Base-by-base conservation (phyloP, 2,329 filamentous ascomycete genomes). In the Colletotrichum aenigma region DNA sequence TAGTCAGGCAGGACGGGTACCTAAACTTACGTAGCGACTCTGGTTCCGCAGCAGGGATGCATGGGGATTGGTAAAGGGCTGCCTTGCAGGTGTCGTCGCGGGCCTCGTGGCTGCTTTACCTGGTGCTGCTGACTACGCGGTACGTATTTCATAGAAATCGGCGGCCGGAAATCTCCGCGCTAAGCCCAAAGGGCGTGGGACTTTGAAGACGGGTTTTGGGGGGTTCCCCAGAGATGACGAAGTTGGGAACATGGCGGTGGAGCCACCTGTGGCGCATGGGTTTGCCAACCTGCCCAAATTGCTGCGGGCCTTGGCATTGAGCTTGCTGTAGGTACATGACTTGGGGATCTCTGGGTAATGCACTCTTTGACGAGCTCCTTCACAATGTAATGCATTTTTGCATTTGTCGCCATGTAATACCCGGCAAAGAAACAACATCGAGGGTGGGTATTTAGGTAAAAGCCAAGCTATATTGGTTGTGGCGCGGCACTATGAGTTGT, bases 201-300 rank as follows among this genome's bases (percentile, higher is more conserved):
- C 9, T 62, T 24, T 38, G 61, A 16, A 32, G 48, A n/a, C 34
- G 36, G 64, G 13, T 36, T 24, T 36, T 24, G 60, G 69, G 66
- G 24, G 48, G 34, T 74, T 74, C 71, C 71, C 67, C 71, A 71
- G 48, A 66, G 71, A 74, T 74, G 71, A 74, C 71, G 71, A 71
- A 66, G 71, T 38, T 66, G 67, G 28, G 24, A 34, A 48, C 24
- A 52, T 18, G 9, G 24, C 24, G 21, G 67, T 71, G 60, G 48
- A n/a, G 38, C 36, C 13, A 26, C 4, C 24, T 71, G 71, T 65
- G 56, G 38, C 56, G 71, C 56, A 73, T 70, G 64, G 62, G 30
- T 66, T 52, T 66, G 62, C 62, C 36, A 48, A 55, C 26, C 34
- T 36, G 34, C 70, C 64, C 62, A 66, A 66, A 66, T 66, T 66